phyloP scores from a whole-genome alignment of 1,284 basidiomycete species.

The Papiliotrema flavescens region DNA sequence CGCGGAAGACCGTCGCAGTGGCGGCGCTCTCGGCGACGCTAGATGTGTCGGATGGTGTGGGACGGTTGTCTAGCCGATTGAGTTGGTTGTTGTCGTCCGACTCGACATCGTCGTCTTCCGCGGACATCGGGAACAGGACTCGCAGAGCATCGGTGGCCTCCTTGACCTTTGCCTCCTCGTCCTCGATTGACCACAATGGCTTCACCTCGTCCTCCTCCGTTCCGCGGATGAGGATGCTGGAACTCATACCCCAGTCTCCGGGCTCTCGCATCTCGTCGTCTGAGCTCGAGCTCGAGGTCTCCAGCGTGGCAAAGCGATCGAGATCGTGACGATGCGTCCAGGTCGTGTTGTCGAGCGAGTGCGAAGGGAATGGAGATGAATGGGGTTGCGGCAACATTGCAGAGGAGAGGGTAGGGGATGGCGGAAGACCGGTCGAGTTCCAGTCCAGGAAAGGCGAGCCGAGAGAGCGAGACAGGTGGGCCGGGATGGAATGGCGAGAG shows the following conservation, averaged over 20 bases:
- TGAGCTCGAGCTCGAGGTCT: slow-evolving; percentile 35
- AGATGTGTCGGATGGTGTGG: slow-evolving; percentile 22
- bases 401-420: slow-evolving; percentile 6
- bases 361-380: slow-evolving; percentile 44
- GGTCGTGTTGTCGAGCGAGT: slow-evolving; percentile 45
- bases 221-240: slow-evolving; percentile 29
- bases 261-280: slow-evolving; percentile 40
- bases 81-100: slow-evolving; percentile 15
- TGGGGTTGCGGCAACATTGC: slow-evolving; percentile 11
- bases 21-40: slow-evolving; percentile 24
- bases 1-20: slow-evolving; percentile 15
- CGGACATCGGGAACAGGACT: slow-evolving; percentile 35
- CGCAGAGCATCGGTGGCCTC: slow-evolving; percentile 42
- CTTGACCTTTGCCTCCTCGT: slow-evolving; percentile 37
- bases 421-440: background rate
- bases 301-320: slow-evolving; percentile 18
- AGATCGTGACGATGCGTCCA: slow-evolving; percentile 35
- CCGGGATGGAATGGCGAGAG: background rate
- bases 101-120: slow-evolving; percentile 20
- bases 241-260: slow-evolving; percentile 33
- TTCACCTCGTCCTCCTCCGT: slow-evolving; percentile 21
- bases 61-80: slow-evolving; percentile 30
- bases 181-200: slow-evolving; percentile 22
- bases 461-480: slow-evolving; percentile 4
- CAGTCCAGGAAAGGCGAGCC: slow-evolving; percentile 9